Evolutionary conservation across 108 stramenopile species (phyloP), one percentile per base, ranked within the genome.

Genomic region (Conticribra guillardii): DNA sequence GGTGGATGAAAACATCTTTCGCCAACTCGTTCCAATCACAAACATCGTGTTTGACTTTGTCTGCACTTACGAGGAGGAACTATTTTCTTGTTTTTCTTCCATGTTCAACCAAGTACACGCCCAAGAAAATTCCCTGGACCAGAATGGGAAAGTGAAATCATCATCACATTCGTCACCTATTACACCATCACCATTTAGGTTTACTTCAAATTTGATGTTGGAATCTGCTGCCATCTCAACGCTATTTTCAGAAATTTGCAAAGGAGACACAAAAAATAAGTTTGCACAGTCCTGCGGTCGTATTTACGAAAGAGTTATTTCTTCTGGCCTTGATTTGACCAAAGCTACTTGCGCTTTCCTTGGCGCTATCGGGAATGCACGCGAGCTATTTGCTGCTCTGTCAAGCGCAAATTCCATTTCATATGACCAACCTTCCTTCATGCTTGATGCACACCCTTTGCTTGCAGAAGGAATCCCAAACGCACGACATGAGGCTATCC

Each of bases 401-500:
- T 76, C 62, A 31, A 83, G 47, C 67, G 76, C 56, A 59, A 72
- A 24, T 27, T 46, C 57, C 44, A 34, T 60, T 4, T 50, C 57
- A 16, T 58, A 46, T 31, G 62, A 70, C 29, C 60, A 69, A 51
- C 71, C 76, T 44, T 28, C 76, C 9, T 41, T 70, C 1, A 78
- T 68, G 70, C 49, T 78, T 26, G 58, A 69, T 48, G 50, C 59
- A 1, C 69, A 82, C 58, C 81, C 84, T 28, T 30, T 81, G 18
- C 79, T 84, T 45, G 64, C 62, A 8, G 84, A 83, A 32, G 84
- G 87, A 4, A 55, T 90, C 30, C 87, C 85, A 0, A 85, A 84
- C 48, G 85, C 85, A 4, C 82, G 79, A 28, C 89, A 90, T 55
- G 84, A 90, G 41, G 87, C 87, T 18, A 82, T 87, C 32, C 67